These are phyloP conservation scores for Mycosphaerelloides madeirae DNA, from an alignment of 2,329 filamentous ascomycete genomes.

Conservation along the genomic window DNA sequence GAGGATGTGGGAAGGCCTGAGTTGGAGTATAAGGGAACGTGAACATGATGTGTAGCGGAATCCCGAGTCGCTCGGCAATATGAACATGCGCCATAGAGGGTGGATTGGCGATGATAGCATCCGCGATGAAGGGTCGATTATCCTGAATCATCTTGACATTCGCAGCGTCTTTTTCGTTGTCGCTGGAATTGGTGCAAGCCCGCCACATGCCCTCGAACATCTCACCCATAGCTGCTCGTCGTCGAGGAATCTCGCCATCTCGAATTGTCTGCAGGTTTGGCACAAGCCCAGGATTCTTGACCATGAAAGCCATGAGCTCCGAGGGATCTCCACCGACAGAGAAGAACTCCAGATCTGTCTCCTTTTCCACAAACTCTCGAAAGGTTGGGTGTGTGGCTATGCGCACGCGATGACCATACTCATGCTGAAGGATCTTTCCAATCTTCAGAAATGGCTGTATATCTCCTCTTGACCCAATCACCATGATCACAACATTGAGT, in stretches of 20 bases:
- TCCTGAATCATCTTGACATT: constrained; percentile 63
- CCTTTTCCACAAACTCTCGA: constrained; percentile 67
- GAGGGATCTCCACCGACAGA: constrained; percentile 73
- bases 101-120: constrained; percentile 83
- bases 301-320: constrained; percentile 84
- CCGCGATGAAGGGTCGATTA: constrained; percentile 60
- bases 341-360: constrained; percentile 73
- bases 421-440: constrained; percentile 65
- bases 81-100: constrained; percentile 74
- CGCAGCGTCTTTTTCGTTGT: constrained; percentile 58
- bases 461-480: constrained; percentile 75
- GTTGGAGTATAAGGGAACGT: constrained; percentile 72
- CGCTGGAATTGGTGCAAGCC: constrained; percentile 68
- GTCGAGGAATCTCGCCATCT: constrained; percentile 65
- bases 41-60: constrained; percentile 59
- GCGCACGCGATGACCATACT: constrained; percentile 68
- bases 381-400: constrained; percentile 77
- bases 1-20: constrained; percentile 68
- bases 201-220: constrained; percentile 84
- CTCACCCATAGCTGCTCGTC: constrained; percentile 66
- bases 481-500: constrained; percentile 77
- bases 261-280: constrained; percentile 68
- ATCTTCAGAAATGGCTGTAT: constrained; percentile 76
- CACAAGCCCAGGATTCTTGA: constrained; percentile 75
- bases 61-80: constrained; percentile 71